Evolutionary conservation across 1,139 yeast species (phyloP).

Genomic region (Yamadazyma atmosphaerica): DNA sequence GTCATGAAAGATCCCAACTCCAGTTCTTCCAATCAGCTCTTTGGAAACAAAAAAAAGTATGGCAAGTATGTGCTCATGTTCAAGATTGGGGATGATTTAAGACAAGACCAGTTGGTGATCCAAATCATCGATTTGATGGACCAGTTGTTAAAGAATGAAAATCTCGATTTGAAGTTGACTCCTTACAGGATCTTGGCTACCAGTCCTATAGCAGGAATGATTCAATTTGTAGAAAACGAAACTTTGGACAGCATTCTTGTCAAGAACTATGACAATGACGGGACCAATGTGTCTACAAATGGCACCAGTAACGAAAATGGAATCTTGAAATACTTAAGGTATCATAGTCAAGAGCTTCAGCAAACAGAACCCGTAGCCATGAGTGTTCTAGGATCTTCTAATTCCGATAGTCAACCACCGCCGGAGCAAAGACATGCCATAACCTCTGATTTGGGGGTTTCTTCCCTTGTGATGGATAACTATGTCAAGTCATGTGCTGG

Average conservation of each 20-base stretch:
- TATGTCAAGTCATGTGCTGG: conserved; percentile 97
- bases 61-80: conserved; percentile 83
- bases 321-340: conserved; percentile 67
- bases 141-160: conserved; percentile 81
- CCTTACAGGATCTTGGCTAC: conserved; percentile 93
- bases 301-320: conserved; percentile 38
- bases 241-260: conserved; percentile 82
- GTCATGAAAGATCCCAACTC: conserved; percentile 23
- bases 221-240: conserved; percentile 89
- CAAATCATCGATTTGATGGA: conserved; percentile 94
- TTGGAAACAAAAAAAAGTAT: conserved; percentile 36
- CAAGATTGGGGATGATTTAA: conserved; percentile 91
- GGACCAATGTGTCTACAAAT: conserved; percentile 2
- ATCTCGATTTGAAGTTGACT: conserved; percentile 80
- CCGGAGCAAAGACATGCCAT: conserved; percentile 30
- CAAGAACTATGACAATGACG: conserved; percentile 48
- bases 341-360: conserved; percentile 54
- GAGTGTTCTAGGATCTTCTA: conserved; percentile 25
- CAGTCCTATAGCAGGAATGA: conserved; percentile 86
- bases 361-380: conserved; percentile 27
- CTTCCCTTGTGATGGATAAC: conserved; percentile 81
- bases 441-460: conserved; percentile 68
- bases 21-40: conserved; percentile 28
- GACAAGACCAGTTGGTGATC: conserved; percentile 95
- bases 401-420: conserved; percentile 9